Conservation (phyloP, 1,284 basidiomycete genomes). For the Tylopilus orsonianus region DNA sequence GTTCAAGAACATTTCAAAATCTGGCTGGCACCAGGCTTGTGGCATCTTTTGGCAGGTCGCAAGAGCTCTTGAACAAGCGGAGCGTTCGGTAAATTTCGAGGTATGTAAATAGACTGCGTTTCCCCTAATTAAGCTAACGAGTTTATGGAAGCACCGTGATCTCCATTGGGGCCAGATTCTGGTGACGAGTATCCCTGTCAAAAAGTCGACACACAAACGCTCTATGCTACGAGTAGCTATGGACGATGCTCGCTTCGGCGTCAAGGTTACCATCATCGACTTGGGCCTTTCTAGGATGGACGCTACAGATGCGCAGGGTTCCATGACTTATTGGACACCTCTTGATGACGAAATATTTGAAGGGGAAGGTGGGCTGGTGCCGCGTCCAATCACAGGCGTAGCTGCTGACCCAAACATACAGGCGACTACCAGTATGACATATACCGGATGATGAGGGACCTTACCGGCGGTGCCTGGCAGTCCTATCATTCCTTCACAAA, state of each 20-base stretch:
- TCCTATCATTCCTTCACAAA: slow-evolving; percentile 81
- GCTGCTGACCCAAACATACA: slow-evolving; percentile 21
- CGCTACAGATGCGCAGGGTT: slow-evolving; percentile 45
- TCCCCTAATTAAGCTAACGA: slow-evolving; percentile 9
- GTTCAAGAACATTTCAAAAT: slow-evolving; percentile 49
- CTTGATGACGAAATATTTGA: slow-evolving; percentile 82
- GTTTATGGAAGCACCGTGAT: slow-evolving; percentile 79
- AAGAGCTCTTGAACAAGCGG: slow-evolving; percentile 74
- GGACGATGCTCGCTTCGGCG: slow-evolving; percentile 60
- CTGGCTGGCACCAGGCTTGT: slow-evolving; percentile 83
- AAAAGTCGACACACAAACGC: slow-evolving; percentile 24
- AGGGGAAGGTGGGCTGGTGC: slow-evolving; percentile 62
- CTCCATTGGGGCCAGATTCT: slow-evolving; percentile 98
- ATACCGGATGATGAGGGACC: slow-evolving; percentile 82
- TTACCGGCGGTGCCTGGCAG: slow-evolving; percentile 67
- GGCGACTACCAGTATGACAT: slow-evolving; percentile 95
- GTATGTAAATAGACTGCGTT: slow-evolving; percentile 42
- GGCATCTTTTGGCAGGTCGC: slow-evolving; percentile 91
- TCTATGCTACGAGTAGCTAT: slow-evolving; percentile 43
- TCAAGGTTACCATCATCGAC: slow-evolving; percentile 88
- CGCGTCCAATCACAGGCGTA: neutral
- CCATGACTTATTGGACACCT: slow-evolving; percentile 65
- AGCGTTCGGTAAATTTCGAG: slow-evolving; percentile 82
- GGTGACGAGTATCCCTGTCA: slow-evolving; percentile 55
- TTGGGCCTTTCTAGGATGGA: slow-evolving; percentile 88